phyloP scores from a whole-genome alignment of 78 protist genomes.

The Dictyostelium purpureum region DNA sequence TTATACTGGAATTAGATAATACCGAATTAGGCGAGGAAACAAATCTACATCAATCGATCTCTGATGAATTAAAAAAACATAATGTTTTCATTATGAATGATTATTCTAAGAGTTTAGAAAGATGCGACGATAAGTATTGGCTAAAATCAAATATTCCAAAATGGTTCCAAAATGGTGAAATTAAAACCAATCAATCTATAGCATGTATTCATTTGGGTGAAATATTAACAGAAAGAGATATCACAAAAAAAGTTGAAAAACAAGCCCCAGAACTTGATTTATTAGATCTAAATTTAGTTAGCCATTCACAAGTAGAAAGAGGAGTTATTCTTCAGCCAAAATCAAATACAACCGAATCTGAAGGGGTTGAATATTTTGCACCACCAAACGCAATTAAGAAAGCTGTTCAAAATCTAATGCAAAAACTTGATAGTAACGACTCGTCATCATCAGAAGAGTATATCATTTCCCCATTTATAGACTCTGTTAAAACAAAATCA shows the following conservation, averaged over 20 bases:
- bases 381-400: neutral
- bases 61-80: neutral
- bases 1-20: slow-evolving; percentile 22
- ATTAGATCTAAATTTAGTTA: neutral
- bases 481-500: slow-evolving; percentile 8
- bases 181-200: neutral
- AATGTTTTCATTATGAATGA: slow-evolving; percentile 3
- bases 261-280: neutral
- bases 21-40: neutral
- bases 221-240: neutral
- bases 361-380: neutral
- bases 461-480: neutral
- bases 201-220: neutral
- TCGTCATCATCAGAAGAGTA: neutral
- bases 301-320: neutral
- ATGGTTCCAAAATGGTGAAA: neutral
- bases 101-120: neutral
- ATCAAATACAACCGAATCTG: slow-evolving; percentile 35
- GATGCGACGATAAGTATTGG: slow-evolving; percentile 66
- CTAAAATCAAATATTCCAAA: slow-evolving; percentile 7
- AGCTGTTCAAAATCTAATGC: neutral
- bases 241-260: neutral
- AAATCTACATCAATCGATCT: neutral
- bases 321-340: slow-evolving; percentile 24
- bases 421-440: neutral